Evolutionary conservation across 495 filamentous ascomycete species (phyloP).

Genomic region (Parmelia sp.): DNA sequence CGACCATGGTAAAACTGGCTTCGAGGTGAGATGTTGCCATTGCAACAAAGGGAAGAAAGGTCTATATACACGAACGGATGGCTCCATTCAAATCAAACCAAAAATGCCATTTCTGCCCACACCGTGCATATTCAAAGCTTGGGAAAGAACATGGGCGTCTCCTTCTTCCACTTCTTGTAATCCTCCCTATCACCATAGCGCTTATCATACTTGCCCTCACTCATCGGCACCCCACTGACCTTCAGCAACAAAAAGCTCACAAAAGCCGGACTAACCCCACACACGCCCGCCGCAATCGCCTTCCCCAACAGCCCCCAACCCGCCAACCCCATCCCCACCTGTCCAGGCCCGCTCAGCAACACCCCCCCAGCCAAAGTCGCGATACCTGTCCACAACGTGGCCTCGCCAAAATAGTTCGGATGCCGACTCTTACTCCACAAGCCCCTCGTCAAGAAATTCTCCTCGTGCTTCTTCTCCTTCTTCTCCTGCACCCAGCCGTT

Average conservation of each 20-base stretch:
- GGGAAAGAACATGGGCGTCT: slow-evolving; percentile 59
- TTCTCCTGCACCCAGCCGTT: slow-evolving; percentile 48
- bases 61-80: neutral
- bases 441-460: slow-evolving; percentile 54
- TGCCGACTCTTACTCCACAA: slow-evolving; percentile 54
- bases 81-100: neutral
- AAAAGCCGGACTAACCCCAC: slow-evolving; percentile 55
- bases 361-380: slow-evolving; percentile 46
- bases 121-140: no score
- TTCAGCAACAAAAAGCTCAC: slow-evolving; percentile 54
- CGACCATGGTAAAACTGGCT: neutral
- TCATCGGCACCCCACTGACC: slow-evolving; percentile 54
- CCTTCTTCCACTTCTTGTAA: slow-evolving; percentile 60
- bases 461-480: slow-evolving; percentile 52
- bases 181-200: slow-evolving; percentile 56
- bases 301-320: slow-evolving; percentile 34
- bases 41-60: neutral
- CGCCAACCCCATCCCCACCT: slow-evolving; percentile 46
- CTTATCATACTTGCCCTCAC: slow-evolving; percentile 60
- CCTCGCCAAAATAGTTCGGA: slow-evolving; percentile 65
- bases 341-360: slow-evolving; percentile 37
- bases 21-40: neutral
- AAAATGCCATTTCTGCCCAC: neutral
- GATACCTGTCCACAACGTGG: slow-evolving; percentile 58
- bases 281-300: slow-evolving; percentile 39